Evolutionary conservation across 768 basidiomycete genomes (phyloP).

Genomic region (Mycena olivaceomarginata): DNA sequence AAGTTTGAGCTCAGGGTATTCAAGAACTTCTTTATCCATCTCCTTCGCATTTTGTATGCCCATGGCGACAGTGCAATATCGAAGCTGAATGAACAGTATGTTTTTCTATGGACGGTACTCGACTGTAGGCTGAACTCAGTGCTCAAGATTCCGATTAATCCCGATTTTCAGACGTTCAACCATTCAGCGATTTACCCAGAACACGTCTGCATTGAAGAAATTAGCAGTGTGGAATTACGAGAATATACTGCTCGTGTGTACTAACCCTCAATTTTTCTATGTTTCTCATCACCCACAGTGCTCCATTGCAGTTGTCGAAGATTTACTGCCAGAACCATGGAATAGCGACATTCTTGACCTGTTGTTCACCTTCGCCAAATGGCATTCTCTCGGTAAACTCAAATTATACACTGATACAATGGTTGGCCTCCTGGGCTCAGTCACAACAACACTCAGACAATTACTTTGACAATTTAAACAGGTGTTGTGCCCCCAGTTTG

Average conservation of each 20-base stretch:
- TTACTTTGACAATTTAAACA: conserved; percentile 53
- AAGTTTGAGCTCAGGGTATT: conserved; percentile 54
- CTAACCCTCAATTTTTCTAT: background rate
- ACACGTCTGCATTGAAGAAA: conserved; percentile 47
- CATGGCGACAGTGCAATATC: background rate
- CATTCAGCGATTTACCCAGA: conserved; percentile 47
- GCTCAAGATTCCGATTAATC: conserved; percentile 25
- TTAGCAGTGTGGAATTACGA: conserved; percentile 51
- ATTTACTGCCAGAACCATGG: conserved; percentile 53
- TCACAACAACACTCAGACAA: conserved; percentile 50
- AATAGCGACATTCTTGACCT: conserved; percentile 55
- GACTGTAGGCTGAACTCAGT: background rate
- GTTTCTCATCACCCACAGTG: conserved; percentile 47
- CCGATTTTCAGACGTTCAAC: conserved; percentile 32
- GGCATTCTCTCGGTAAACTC: conserved; percentile 59
- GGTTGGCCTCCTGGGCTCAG: conserved; percentile 41
- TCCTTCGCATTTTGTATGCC: conserved; percentile 29
- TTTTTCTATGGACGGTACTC: background rate
- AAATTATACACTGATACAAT: conserved; percentile 53
- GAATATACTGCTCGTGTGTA: conserved; percentile 50
- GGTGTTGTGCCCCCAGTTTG: conserved; percentile 48
- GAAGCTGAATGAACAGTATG: background rate
- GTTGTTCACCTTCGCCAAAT: conserved; percentile 54
- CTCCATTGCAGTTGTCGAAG: conserved; percentile 59
- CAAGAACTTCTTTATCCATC: conserved; percentile 50